phyloP scores from a whole-genome alignment of 2,329 filamentous ascomycete genomes.

The Botrytis cinerea region DNA sequence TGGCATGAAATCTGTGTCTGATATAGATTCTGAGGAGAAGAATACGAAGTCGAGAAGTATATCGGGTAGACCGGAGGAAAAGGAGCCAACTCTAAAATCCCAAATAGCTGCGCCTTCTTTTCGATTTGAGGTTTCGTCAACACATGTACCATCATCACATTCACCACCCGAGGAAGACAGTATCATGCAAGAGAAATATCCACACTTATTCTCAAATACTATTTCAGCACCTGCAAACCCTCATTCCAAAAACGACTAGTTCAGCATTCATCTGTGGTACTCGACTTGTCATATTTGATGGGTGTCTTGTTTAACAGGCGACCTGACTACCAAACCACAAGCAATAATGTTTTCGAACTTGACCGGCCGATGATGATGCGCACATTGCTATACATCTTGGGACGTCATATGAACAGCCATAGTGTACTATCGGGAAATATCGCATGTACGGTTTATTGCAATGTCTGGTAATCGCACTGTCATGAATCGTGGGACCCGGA shows the following conservation, averaged over 20 bases:
- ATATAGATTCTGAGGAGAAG: neutral
- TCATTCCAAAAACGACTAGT: neutral
- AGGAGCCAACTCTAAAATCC: neutral
- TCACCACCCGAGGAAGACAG: neutral
- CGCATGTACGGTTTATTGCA: neutral
- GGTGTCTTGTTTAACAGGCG: neutral
- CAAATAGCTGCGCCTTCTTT: neutral
- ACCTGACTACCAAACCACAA: neutral
- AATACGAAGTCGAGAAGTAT: neutral
- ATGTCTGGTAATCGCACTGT: neutral
- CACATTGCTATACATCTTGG: neutral
- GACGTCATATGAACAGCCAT: neutral
- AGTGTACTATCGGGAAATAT: neutral
- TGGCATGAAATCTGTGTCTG: neutral
- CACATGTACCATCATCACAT: neutral
- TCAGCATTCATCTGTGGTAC: neutral
- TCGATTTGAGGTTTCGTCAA: neutral
- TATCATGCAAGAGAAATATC: too few relatives aligned
- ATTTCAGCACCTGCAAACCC: neutral
- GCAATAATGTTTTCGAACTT: neutral
- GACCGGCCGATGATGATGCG: neutral
- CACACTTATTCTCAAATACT: neutral
- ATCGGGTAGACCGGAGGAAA: neutral
- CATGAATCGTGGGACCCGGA: neutral
- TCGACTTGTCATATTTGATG: neutral